Evolutionary conservation across 331 rosid genomes (phyloP), one percentile per base, ranked within the genome.

Genomic region (Pyracantha coccinea): DNA sequence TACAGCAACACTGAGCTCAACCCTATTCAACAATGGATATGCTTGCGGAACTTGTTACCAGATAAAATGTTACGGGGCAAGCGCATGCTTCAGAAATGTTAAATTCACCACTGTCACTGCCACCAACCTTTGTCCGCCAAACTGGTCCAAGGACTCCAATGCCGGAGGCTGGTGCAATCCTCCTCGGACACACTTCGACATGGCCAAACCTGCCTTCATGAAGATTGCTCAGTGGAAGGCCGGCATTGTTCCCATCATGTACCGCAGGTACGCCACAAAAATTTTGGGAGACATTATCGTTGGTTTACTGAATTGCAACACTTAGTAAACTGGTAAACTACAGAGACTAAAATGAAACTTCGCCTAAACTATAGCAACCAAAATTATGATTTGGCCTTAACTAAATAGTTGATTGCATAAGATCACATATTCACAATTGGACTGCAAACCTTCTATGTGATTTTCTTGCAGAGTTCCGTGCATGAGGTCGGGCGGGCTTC

Each of bases 151-250:
- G 47, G 78, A 90, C 72, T 88, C 97, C 2, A 68, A 94, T 24
- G 74, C 78, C 20, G 97, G 99, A 0, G 97, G 99, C 1, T 94
- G 99, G 97, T 94, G 97, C 86, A 94, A 94, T 79, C 97, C 97
- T 1, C 97, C 97, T 4, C 81, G 96, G 3, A 72, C 25, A 14
- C 99, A 94, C 83, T 94, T 94, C 12, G 99, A 94, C 89, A 82
- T 94, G 97, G 47, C 97, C 71, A 88, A 94, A 60, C 99, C 99
- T 0, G 96, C 93, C 29, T 94, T 94, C 91, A 94, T 92, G 93
- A 89, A 88, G 76, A 85, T 94, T 16, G 97, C 97, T 2, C 62
- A 73, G 63, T 94, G 92, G 92, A 82, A 81, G 61, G 93, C 90
- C 5, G 99, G 97, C 28, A 92, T 94, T 10, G 85, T 94, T 73